A percentile compares a stretch with the other conserved stretches of the same genome.
Evolutionary conservation across 129 eudicot species (phyloP).

Genomic region (Lactuca saligna): DNA sequence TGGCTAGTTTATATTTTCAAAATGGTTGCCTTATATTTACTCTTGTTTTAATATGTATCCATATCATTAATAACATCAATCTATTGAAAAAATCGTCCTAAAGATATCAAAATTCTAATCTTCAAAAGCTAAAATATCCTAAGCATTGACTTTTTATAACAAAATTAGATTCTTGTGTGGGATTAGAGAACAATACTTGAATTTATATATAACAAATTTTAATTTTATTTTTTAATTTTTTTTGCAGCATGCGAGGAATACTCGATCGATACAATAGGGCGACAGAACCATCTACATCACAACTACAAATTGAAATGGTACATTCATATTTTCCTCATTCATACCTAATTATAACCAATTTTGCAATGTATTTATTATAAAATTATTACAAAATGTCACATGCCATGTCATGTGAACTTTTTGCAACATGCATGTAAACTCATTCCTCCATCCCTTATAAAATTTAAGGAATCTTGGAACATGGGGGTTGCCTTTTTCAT

Average conservation of each 20-base stretch:
- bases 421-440: neutral
- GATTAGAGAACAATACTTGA: neutral
- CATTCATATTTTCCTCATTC: neutral
- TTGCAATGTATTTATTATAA: neutral
- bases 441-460: too few relatives aligned
- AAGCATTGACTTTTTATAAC: neutral
- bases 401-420: neutral
- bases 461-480: neutral
- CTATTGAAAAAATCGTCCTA: neutral
- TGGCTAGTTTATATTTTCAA: neutral
- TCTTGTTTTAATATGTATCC: neutral
- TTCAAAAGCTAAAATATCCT: neutral
- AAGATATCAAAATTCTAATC: neutral
- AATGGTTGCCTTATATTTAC: neutral
- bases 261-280: slow-evolving; percentile 36
- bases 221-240: neutral
- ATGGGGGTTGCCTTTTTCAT: neutral
- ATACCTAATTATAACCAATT: neutral
- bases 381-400: neutral
- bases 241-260: slow-evolving; percentile 34
- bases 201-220: neutral
- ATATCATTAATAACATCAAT: neutral
- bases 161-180: neutral
- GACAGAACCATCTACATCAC: slow-evolving; percentile 34
- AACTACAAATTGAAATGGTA: slow-evolving; percentile 36